Evolutionary conservation across 2,329 filamentous ascomycete species (phyloP).

Genomic region (Exophiala sp.): DNA sequence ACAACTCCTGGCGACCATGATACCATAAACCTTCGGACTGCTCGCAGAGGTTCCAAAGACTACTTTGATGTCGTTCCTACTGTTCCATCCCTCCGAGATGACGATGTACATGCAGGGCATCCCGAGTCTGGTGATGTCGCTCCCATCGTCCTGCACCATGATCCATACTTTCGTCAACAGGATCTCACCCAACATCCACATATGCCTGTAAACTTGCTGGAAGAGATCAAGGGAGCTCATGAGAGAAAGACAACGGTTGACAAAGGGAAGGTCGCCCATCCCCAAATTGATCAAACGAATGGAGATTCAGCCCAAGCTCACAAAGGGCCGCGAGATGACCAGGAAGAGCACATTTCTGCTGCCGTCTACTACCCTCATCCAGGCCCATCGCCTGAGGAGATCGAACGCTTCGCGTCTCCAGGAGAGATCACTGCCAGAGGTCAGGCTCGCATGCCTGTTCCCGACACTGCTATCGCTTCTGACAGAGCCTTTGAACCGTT

Average conservation of each 20-base stretch:
- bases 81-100: not conserved
- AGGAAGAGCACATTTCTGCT: slow-evolving; percentile 62
- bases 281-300: not conserved
- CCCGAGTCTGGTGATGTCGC: slow-evolving; percentile 2
- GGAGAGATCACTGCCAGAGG: slow-evolving; percentile 15
- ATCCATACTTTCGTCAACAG: slow-evolving; percentile 29
- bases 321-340: slow-evolving; percentile 55
- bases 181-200: slow-evolving; percentile 32
- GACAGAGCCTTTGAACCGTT: slow-evolving; percentile 5
- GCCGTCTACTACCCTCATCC: slow-evolving; percentile 64
- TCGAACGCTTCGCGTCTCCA: slow-evolving; percentile 27
- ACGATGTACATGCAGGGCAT: not conserved
- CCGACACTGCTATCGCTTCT: slow-evolving; percentile 11
- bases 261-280: not conserved
- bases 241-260: not conserved
- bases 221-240: slow-evolving; percentile 45
- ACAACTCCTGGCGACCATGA: slow-evolving; percentile 14
- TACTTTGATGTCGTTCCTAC: not conserved
- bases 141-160: slow-evolving; percentile 25
- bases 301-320: not conserved
- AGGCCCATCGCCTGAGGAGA: slow-evolving; percentile 44
- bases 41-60: slow-evolving; percentile 8
- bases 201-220: slow-evolving; percentile 50
- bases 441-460: not conserved
- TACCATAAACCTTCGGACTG: not conserved